These are phyloP conservation scores for Diutina sp. DNA, from an alignment of 1,139 yeast species.

Conservation along the genomic window DNA sequence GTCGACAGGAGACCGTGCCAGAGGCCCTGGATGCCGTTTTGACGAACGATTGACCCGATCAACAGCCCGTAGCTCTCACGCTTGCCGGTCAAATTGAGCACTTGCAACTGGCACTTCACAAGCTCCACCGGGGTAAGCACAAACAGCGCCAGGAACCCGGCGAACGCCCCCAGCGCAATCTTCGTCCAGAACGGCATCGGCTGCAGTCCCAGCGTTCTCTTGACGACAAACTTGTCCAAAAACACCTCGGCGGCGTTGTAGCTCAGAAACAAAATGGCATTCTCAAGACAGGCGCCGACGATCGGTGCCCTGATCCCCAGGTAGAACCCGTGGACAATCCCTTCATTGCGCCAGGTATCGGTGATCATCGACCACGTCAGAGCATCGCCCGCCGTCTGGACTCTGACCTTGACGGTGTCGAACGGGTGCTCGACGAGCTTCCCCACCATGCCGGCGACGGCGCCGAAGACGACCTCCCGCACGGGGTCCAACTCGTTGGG, in stretches of 20 bases:
- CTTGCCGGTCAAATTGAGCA: slow-evolving; percentile 31
- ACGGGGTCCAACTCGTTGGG: neutral
- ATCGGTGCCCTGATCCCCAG: slow-evolving; percentile 72
- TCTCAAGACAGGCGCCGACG: slow-evolving; percentile 80
- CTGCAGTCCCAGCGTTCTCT: neutral
- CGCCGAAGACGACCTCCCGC: slow-evolving; percentile 29
- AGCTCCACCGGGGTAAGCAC: slow-evolving; percentile 84
- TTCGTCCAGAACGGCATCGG: slow-evolving; percentile 1
- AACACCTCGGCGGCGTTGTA: slow-evolving; percentile 30
- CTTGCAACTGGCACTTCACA: slow-evolving; percentile 81
- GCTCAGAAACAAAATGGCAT: slow-evolving; percentile 56
- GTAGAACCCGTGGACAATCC: slow-evolving; percentile 36
- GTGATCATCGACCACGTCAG: slow-evolving; percentile 50
- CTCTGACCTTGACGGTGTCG: slow-evolving; percentile 81
- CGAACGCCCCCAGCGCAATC: slow-evolving; percentile 52
- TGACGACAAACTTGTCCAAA: neutral
- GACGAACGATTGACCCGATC: slow-evolving; percentile 26
- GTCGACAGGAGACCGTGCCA: slow-evolving; percentile 92
- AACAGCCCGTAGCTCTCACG: slow-evolving; percentile 17
- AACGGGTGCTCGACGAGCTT: slow-evolving; percentile 84
- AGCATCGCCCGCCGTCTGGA: slow-evolving; percentile 46
- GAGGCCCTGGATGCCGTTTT: slow-evolving; percentile 41
- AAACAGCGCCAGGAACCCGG: slow-evolving; percentile 77
- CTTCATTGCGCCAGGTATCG: slow-evolving; percentile 53
- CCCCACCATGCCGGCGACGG: slow-evolving; percentile 68